Conservation (phyloP, 2,329 filamentous ascomycete genomes). For the Claviceps maximensis region DNA sequence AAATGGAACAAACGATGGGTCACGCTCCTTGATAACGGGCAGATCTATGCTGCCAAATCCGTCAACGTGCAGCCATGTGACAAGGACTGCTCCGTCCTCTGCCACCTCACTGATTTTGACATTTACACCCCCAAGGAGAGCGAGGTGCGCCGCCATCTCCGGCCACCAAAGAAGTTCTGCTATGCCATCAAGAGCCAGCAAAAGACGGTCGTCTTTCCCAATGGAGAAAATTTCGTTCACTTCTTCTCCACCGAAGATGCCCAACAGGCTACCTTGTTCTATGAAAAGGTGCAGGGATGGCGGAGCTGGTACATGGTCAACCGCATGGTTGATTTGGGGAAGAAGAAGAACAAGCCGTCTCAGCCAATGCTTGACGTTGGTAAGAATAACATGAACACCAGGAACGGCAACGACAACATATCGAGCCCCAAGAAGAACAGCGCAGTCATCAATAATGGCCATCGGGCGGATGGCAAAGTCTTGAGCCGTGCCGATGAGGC, state of each 20-base stretch:
- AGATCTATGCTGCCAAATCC: slow-evolving; percentile 60
- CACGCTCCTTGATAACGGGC: slow-evolving; percentile 60
- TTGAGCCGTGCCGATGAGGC: background rate
- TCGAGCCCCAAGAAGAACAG: background rate
- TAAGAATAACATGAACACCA: background rate
- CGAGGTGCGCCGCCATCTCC: slow-evolving; percentile 56
- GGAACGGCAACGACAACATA: background rate
- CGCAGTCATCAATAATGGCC: background rate
- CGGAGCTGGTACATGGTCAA: slow-evolving; percentile 84
- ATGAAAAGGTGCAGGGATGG: slow-evolving; percentile 63
- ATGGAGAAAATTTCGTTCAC: slow-evolving; percentile 77
- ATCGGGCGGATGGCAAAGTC: background rate
- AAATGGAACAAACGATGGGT: slow-evolving; percentile 84
- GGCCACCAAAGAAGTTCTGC: slow-evolving; percentile 73
- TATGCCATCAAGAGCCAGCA: slow-evolving; percentile 88
- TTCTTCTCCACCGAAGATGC: slow-evolving; percentile 77
- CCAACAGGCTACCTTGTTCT: slow-evolving; percentile 53
- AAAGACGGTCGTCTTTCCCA: slow-evolving; percentile 70
- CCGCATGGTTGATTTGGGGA: slow-evolving; percentile 39
- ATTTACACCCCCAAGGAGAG: slow-evolving; percentile 66
- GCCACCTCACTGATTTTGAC: slow-evolving; percentile 84
- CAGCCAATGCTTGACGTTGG: slow-evolving; percentile 5
- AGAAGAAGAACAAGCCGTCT: slow-evolving; percentile 19
- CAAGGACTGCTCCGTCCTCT: slow-evolving; percentile 58
- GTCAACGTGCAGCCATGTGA: slow-evolving; percentile 40